Evolutionary conservation across 1,284 basidiomycete genomes (phyloP), one percentile per base, ranked within the genome.

Genomic region (Marasmius fiardii): DNA sequence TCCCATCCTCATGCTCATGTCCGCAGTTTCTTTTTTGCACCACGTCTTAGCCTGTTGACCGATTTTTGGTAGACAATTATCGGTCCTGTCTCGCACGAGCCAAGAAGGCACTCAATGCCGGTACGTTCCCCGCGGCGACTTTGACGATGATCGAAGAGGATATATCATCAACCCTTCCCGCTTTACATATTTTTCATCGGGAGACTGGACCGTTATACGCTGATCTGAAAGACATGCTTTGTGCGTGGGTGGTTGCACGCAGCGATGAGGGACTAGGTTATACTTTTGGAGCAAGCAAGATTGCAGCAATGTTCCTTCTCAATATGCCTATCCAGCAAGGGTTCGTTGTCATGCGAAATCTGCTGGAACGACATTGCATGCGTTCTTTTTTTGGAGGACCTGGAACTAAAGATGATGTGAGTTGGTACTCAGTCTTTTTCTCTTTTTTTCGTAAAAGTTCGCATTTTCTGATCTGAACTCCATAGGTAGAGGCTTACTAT

Each of bases 191-290:
- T 34, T 98, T 98, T 68, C 83, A 88, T 59, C 81, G 78, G 2
- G 79, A 85, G 51, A 85, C 75, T 0, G 92, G 93, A 0, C 94
- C 95, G 1, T 72, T 99, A 67, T 90, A 95, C 64, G 77, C 85
- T 35, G 96, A 98, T 62, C 74, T 98, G 43, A 86, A 86, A 60
- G 92, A 97, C 57, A 80, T 98, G 72, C 72, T 98, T 12, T 87
- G 85, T 62, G 95, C 95, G 1, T 98, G 94, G 90, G 87, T 95
- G 1, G 92, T 97, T 26, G 82, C 93, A 37, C 83, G 95, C 34
- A 89, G 89, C 28, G 95, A 96, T 60, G 92, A 95, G 69, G 91
- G 89, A 4, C 72, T 93, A 34, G 87, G 89, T 48, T 97, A 96
- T 68, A 84, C 83, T 11, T 61, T 73, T 55, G 82, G 87, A 8